phyloP scores from a whole-genome alignment of 2,329 filamentous ascomycete species.

The Calonectria naviculata region DNA sequence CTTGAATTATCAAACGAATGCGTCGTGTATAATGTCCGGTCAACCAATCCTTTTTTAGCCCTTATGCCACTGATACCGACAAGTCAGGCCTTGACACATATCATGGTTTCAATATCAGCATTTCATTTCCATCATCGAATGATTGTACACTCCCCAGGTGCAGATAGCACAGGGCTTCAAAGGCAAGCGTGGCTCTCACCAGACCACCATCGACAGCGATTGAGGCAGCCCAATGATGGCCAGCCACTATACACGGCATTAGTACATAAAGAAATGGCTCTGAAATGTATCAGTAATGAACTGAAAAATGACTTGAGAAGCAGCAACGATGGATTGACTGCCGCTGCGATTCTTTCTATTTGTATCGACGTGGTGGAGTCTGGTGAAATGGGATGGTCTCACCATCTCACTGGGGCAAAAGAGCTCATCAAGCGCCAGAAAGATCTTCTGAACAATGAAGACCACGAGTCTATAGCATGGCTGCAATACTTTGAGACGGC shows the following conservation, averaged over 20 bases:
- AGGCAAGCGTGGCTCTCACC: background rate
- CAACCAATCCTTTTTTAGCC: constrained; percentile 20
- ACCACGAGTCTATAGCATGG: background rate
- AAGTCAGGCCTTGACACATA: constrained; percentile 14
- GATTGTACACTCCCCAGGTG: background rate
- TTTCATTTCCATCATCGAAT: constrained; percentile 23
- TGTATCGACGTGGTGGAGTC: constrained; percentile 24
- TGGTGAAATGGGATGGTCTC: constrained; percentile 17
- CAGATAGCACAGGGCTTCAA: background rate
- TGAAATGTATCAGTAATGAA: constrained; percentile 8
- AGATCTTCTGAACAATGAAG: background rate
- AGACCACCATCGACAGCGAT: background rate
- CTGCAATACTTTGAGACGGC: constrained; percentile 24
- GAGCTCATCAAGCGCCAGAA: constrained; percentile 16
- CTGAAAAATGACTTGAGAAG: background rate
- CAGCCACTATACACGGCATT: constrained; percentile 8
- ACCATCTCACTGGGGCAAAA: constrained; percentile 15
- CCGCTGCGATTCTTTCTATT: constrained; percentile 18
- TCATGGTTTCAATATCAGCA: constrained; percentile 23
- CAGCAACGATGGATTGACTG: constrained; percentile 12
- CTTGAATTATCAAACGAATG: constrained; percentile 23
- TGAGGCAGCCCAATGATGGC: background rate
- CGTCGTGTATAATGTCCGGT: constrained; percentile 21
- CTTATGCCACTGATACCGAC: constrained; percentile 23
- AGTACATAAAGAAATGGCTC: constrained; percentile 18